phyloP scores from a whole-genome alignment of 2,329 filamentous ascomycete species.

The Colletotrichum simmondsii region DNA sequence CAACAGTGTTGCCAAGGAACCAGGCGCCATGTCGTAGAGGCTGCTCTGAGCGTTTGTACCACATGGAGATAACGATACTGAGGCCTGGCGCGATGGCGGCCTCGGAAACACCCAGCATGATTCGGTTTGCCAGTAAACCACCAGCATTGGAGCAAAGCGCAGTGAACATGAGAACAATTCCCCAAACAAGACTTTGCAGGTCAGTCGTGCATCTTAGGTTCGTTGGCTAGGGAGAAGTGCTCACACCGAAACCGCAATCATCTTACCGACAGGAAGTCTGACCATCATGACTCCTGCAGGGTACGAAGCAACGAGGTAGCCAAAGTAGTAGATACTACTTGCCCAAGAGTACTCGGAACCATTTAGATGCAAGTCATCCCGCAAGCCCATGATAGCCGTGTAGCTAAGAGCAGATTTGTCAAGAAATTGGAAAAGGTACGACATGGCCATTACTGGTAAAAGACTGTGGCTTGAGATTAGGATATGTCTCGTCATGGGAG shows the following conservation, averaged over 20 bases:
- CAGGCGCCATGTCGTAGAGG: slow-evolving; percentile 45
- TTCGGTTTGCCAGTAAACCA: slow-evolving; percentile 44
- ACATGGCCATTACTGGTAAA: slow-evolving; percentile 58
- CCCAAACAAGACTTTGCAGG: slow-evolving; percentile 37
- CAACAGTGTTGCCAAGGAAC: slow-evolving; percentile 46
- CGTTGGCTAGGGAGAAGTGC: background rate
- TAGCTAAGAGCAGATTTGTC: slow-evolving; percentile 47
- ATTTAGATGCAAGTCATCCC: slow-evolving; percentile 54
- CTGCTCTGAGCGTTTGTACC: slow-evolving; percentile 47
- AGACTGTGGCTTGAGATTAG: slow-evolving; percentile 53
- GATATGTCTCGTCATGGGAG: background rate
- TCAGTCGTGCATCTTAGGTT: background rate
- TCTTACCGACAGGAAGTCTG: slow-evolving; percentile 43
- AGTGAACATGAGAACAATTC: slow-evolving; percentile 39
- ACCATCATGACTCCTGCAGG: slow-evolving; percentile 58
- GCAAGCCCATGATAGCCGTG: slow-evolving; percentile 54
- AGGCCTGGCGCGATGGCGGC: slow-evolving; percentile 44
- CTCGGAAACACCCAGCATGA: slow-evolving; percentile 47
- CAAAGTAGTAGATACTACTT: slow-evolving; percentile 62
- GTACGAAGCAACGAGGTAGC: slow-evolving; percentile 52
- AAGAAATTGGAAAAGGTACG: slow-evolving; percentile 23
- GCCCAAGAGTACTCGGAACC: slow-evolving; percentile 65
- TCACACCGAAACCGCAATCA: slow-evolving; percentile 35
- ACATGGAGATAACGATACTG: slow-evolving; percentile 45
- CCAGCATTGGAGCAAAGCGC: slow-evolving; percentile 38